These are phyloP conservation scores for Murraya paniculata DNA, from an alignment of 345 rosid genomes.

Conservation along the genomic window DNA sequence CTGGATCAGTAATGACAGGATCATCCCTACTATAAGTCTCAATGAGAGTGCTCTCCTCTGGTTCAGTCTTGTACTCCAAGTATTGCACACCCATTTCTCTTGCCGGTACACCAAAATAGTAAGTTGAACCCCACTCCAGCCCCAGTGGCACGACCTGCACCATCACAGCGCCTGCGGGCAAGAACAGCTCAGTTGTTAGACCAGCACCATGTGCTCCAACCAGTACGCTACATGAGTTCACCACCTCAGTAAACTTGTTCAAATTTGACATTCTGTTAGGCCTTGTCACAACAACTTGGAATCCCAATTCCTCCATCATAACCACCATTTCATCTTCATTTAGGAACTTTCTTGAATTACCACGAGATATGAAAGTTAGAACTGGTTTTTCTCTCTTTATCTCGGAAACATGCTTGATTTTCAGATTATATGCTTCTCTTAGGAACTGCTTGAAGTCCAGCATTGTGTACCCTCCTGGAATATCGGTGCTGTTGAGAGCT, in stretches of 20 bases:
- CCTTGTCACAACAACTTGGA: slow-evolving; percentile 20
- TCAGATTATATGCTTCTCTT: slow-evolving; percentile 27
- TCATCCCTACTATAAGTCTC: slow-evolving; percentile 21
- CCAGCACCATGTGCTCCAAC: slow-evolving; percentile 51
- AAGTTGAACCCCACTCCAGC: slow-evolving; percentile 30
- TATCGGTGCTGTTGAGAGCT: slow-evolving; percentile 20
- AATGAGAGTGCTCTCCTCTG: slow-evolving; percentile 39
- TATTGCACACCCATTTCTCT: slow-evolving; percentile 32
- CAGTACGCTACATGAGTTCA: slow-evolving; percentile 34
- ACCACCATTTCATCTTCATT: slow-evolving; percentile 33
- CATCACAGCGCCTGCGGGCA: slow-evolving; percentile 24
- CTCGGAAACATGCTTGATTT: slow-evolving; percentile 14
- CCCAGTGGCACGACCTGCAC: slow-evolving; percentile 41
- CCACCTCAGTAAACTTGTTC: slow-evolving; percentile 16
- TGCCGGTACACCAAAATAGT: slow-evolving; percentile 29
- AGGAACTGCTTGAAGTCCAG: slow-evolving; percentile 41
- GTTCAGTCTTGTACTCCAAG: slow-evolving; percentile 37
- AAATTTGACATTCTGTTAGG: slow-evolving; percentile 30
- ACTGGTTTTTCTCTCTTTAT: slow-evolving; percentile 21
- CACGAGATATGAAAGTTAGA: slow-evolving; percentile 33
- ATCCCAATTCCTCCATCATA: slow-evolving; percentile 36
- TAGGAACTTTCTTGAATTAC: slow-evolving; percentile 26
- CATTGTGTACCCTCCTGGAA: slow-evolving; percentile 37
- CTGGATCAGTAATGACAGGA: slow-evolving; percentile 29
- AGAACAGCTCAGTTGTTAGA: slow-evolving; percentile 34